Conservation (phyloP, 345 rosid genomes). For the Gossypium bickii region DNA sequence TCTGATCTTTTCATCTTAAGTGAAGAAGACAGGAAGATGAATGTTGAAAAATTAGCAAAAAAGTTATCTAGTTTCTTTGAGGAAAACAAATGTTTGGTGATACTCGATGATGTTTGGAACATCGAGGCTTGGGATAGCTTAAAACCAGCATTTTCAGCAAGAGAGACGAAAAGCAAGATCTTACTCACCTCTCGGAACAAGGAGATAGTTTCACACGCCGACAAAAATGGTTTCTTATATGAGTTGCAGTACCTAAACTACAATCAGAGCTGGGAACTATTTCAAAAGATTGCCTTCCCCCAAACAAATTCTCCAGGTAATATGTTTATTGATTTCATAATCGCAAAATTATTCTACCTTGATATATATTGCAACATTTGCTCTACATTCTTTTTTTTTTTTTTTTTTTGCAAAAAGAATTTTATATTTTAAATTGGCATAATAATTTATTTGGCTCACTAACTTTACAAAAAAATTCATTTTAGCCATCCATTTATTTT, state of each 20-base stretch:
- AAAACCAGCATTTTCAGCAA: background rate
- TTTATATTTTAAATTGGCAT: too few species aligned
- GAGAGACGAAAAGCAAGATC: conserved; percentile 23
- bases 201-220: background rate
- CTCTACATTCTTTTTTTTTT: background rate
- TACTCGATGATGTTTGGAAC: conserved; percentile 33
- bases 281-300: background rate
- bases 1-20: conserved; percentile 3
- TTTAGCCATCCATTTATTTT: too few species aligned
- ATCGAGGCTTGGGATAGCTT: background rate
- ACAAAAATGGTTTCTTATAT: too few species aligned
- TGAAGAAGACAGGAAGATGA: conserved; percentile 14
- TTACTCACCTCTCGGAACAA: conserved; percentile 39
- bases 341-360: background rate
- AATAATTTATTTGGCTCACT: rapidly evolving
- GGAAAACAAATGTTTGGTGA: conserved; percentile 21
- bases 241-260: background rate
- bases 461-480: too few species aligned
- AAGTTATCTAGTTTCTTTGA: background rate
- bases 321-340: too few species aligned
- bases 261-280: background rate
- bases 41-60: conserved; percentile 26
- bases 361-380: too few species aligned
- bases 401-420: rapidly evolving
- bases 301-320: background rate